These are phyloP conservation scores for Phytomonas sp. DNA, from an alignment of 208 protist species.

Conservation along the genomic window DNA sequence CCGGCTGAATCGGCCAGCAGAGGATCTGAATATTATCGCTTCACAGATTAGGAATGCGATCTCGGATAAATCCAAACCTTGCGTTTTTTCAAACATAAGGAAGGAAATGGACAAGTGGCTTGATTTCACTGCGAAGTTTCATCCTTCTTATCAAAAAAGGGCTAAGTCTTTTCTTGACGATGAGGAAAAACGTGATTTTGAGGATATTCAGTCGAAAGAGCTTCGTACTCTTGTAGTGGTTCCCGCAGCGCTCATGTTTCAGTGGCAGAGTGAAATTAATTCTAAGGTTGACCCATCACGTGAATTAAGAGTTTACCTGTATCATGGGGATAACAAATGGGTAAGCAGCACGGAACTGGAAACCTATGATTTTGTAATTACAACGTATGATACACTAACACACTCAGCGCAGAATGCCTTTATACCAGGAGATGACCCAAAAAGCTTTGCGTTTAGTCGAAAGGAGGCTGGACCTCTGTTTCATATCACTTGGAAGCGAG, in stretches of 20 bases:
- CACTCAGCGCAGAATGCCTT: slow-evolving; percentile 56
- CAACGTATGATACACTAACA: slow-evolving; percentile 88
- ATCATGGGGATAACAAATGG: slow-evolving; percentile 73
- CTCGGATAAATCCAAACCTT: slow-evolving; percentile 12
- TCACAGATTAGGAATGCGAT: slow-evolving; percentile 29
- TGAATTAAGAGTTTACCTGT: slow-evolving; percentile 58
- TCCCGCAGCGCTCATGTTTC: slow-evolving; percentile 86
- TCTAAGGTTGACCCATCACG: slow-evolving; percentile 51
- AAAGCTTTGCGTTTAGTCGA: slow-evolving; percentile 44
- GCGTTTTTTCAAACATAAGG: slow-evolving; percentile 22
- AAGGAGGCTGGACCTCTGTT: slow-evolving; percentile 75
- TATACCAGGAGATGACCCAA: slow-evolving; percentile 31
- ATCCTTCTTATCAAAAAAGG: slow-evolving; percentile 65
- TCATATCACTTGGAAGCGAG: slow-evolving; percentile 86
- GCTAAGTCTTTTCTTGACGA: slow-evolving; percentile 72
- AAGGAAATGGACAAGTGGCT: slow-evolving; percentile 80
- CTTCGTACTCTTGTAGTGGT: slow-evolving; percentile 89
- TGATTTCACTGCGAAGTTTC: slow-evolving; percentile 72
- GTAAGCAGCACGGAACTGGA: slow-evolving; percentile 68
- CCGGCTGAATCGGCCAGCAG: slow-evolving; percentile 64
- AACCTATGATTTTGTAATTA: slow-evolving; percentile 90
- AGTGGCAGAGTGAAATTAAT: slow-evolving; percentile 89
- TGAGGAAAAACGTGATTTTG: slow-evolving; percentile 62
- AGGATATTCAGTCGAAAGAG: slow-evolving; percentile 73
- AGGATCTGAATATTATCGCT: slow-evolving; percentile 41